Evolutionary conservation across 164 flowering plant species (phyloP).

Genomic region (Euptelea pleiosperma): DNA sequence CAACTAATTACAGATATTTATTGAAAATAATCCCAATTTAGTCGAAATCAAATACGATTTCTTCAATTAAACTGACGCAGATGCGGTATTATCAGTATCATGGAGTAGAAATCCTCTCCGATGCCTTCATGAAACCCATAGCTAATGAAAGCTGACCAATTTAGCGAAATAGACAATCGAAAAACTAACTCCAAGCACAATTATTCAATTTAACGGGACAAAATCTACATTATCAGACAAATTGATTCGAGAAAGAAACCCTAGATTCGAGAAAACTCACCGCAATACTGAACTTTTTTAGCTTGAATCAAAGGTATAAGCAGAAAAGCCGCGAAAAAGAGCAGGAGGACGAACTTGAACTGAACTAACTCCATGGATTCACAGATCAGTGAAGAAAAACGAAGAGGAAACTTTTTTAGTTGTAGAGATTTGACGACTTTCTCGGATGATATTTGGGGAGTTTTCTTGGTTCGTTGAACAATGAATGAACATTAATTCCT

Average conservation of each 20-base stretch:
- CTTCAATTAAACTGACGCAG: not conserved
- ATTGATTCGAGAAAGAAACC: slow-evolving; percentile 1
- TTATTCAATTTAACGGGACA: not conserved
- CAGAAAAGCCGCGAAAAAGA: slow-evolving; percentile 20
- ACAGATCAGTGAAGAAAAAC: not conserved
- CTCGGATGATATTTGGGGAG: not conserved
- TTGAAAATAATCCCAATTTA: not conserved
- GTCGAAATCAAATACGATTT: not conserved
- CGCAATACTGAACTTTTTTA: slow-evolving; percentile 30
- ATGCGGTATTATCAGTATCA: not conserved
- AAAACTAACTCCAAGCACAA: not conserved
- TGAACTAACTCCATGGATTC: slow-evolving; percentile 20
- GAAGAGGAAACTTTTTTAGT: not conserved
- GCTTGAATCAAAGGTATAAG: slow-evolving; percentile 22
- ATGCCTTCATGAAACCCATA: not conserved
- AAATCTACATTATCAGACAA: too few relatives aligned
- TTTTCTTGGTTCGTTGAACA: too few relatives aligned
- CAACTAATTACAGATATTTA: not conserved
- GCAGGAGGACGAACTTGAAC: slow-evolving; percentile 14
- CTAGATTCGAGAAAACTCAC: slow-evolving; percentile 21
- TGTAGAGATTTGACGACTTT: not conserved
- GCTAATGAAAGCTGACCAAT: too few relatives aligned
- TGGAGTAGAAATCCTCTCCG: not conserved
- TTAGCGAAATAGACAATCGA: not conserved
- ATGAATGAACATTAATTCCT: too few relatives aligned